A percentile compares a stretch with the other conserved stretches of the same genome.
Conservation (phyloP, 2,329 filamentous ascomycete genomes). For the Dothistroma pini region DNA sequence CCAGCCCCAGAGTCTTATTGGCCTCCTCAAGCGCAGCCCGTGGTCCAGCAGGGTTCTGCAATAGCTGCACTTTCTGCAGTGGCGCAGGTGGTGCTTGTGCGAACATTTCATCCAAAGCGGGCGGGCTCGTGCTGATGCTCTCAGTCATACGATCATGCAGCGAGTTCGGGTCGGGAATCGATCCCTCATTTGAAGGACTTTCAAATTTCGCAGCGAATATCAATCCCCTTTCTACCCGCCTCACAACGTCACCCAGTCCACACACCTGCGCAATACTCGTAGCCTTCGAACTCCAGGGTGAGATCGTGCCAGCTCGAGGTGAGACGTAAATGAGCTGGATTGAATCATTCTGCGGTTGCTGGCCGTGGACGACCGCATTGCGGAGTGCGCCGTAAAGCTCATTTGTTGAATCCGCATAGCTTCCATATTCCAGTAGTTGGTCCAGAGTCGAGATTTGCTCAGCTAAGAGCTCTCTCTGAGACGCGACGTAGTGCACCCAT, state of each 20-base stretch:
- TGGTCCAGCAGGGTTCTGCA: slow-evolving; percentile 50
- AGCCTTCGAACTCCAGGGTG: slow-evolving; percentile 96
- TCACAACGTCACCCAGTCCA: slow-evolving; percentile 66
- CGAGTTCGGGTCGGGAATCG: slow-evolving; percentile 60
- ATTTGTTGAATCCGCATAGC: slow-evolving; percentile 46
- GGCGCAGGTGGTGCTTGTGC: slow-evolving; percentile 62
- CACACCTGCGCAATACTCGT: slow-evolving; percentile 93
- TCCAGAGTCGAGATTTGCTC: slow-evolving; percentile 52
- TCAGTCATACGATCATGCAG: slow-evolving; percentile 97
- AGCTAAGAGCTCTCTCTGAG: slow-evolving; percentile 39
- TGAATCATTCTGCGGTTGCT: slow-evolving; percentile 48
- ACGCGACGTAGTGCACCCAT: slow-evolving; percentile 51
- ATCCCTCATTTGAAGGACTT: slow-evolving; percentile 37
- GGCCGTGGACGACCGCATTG: slow-evolving; percentile 48
- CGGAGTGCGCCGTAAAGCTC: slow-evolving; percentile 44
- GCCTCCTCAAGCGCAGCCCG: slow-evolving; percentile 72
- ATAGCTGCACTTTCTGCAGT: slow-evolving; percentile 70
- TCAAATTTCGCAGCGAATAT: slow-evolving; percentile 66
- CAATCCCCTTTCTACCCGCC: slow-evolving; percentile 83
- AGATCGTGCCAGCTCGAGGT: slow-evolving; percentile 77
- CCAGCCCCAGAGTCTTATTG: slow-evolving; percentile 79
- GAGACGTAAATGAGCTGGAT: slow-evolving; percentile 66
- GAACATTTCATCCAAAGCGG: slow-evolving; percentile 74
- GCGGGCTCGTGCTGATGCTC: slow-evolving; percentile 63
- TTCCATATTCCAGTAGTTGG: slow-evolving; percentile 60